A percentile compares a stretch with the other conserved stretches of the same genome.
Conservation (phyloP, 495 filamentous ascomycete genomes). For the Choiromyces venosus region DNA sequence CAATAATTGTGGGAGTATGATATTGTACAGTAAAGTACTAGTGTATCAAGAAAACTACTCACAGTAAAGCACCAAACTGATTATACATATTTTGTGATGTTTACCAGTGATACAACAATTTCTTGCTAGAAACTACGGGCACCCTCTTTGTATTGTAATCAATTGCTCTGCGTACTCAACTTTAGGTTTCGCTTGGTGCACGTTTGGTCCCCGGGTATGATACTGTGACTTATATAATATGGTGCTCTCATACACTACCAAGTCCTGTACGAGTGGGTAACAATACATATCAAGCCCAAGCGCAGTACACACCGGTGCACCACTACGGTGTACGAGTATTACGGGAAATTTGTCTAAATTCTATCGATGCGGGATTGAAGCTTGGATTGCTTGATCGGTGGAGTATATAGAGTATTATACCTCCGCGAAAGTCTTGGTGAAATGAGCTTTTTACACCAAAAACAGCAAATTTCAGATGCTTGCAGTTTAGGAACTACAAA, state of each 20-base stretch:
- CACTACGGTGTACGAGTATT: neutral
- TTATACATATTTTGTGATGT: neutral
- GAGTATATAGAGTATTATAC: no score
- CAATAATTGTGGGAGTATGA: no score
- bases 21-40: neutral
- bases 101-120: neutral
- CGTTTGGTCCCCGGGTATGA: neutral
- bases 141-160: neutral
- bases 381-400: neutral
- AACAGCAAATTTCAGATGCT: no score
- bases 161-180: neutral
- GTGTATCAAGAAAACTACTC: neutral
- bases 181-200: neutral
- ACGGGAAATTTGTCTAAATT: neutral
- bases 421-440: no score
- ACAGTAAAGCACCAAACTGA: neutral
- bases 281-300: neutral
- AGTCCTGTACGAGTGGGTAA: neutral
- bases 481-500: no score
- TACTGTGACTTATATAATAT: neutral
- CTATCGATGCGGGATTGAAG: neutral
- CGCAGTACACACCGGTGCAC: neutral
- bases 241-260: neutral
- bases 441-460: no score
- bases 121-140: neutral